A percentile compares a stretch with the other conserved stretches of the same genome.
Evolutionary conservation across 2,329 filamentous ascomycete species (phyloP).

Genomic region (Chaetomium olivaceum): DNA sequence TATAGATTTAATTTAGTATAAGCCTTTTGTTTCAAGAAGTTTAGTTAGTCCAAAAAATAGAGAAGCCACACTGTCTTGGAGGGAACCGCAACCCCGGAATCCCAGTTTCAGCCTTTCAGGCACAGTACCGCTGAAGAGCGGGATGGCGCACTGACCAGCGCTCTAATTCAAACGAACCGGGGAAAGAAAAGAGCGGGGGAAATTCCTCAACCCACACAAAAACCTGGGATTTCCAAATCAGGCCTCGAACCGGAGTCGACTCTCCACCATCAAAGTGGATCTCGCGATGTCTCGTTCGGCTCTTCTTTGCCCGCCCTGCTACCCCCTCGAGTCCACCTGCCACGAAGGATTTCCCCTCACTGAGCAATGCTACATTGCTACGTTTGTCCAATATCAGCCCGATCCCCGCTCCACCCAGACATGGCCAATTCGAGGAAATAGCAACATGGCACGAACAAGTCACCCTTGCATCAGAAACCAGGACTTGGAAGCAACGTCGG

Average conservation of each 20-base stretch:
- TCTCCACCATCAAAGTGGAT: conserved; percentile 1
- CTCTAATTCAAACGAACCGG: conserved; percentile 1
- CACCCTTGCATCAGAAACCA: conserved; percentile 9
- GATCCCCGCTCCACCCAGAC: not conserved
- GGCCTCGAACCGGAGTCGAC: not conserved
- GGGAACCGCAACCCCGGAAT: conserved; percentile 25
- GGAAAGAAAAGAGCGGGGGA: not conserved
- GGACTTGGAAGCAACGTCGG: conserved; percentile 21
- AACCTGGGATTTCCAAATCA: not conserved
- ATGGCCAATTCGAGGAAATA: not conserved
- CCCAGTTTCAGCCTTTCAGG: conserved; percentile 10
- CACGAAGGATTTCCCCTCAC: conserved; percentile 5
- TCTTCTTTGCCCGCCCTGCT: not conserved
- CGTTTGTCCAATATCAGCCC: conserved; percentile 5
- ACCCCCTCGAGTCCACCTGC: too few relatives aligned
- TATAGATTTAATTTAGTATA: too few relatives aligned
- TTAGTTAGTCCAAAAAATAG: not conserved
- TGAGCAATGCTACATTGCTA: conserved; percentile 7
- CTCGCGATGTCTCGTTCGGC: not conserved
- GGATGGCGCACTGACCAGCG: conserved; percentile 26
- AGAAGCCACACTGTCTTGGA: not conserved
- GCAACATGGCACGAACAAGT: conserved; percentile 9
- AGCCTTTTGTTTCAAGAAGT: not conserved
- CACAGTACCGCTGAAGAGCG: conserved; percentile 12
- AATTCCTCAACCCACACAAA: not conserved